Percentiles rank a stretch among this genome's conserved stretches.
Evolutionary conservation across 1,284 basidiomycete species (phyloP).

Genomic region (Xanthoconium separans): DNA sequence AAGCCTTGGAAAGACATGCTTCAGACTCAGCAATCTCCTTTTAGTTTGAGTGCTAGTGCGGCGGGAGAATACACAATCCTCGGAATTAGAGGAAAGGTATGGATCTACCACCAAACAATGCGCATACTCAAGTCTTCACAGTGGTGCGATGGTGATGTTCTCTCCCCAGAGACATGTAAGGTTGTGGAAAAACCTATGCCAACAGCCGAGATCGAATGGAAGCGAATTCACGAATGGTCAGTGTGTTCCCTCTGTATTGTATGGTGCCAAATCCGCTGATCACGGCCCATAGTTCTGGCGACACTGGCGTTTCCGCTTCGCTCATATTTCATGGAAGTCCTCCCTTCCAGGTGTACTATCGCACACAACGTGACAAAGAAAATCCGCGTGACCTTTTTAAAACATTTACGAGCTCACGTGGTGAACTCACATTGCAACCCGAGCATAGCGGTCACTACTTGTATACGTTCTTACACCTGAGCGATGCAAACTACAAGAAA

Average conservation of each 20-base stretch:
- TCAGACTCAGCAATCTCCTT: constrained; percentile 47
- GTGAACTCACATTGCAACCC: constrained; percentile 85
- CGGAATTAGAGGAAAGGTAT: constrained; percentile 66
- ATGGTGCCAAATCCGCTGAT: constrained; percentile 6
- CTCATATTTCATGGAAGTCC: constrained; percentile 88
- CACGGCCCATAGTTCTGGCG: constrained; percentile 71
- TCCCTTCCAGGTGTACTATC: constrained; percentile 85
- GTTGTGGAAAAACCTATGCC: constrained; percentile 77
- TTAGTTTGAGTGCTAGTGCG: constrained; percentile 51
- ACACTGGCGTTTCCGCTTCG: constrained; percentile 87
- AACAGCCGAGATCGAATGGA: constrained; percentile 83
- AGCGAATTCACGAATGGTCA: constrained; percentile 89
- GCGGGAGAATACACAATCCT: constrained; percentile 86
- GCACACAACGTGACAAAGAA: constrained; percentile 70
- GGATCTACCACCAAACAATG: background rate
- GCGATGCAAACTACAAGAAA: constrained; percentile 83
- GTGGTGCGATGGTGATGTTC: constrained; percentile 77
- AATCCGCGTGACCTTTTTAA: constrained; percentile 55
- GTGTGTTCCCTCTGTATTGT: constrained; percentile 14
- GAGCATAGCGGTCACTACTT: constrained; percentile 88
- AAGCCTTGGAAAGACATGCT: constrained; percentile 65
- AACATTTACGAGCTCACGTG: constrained; percentile 71
- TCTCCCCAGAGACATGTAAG: constrained; percentile 76
- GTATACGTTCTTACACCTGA: constrained; percentile 80
- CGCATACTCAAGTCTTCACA: constrained; percentile 24